Conservation (phyloP, 2,329 filamentous ascomycete species). For the Fusarium humuli region DNA sequence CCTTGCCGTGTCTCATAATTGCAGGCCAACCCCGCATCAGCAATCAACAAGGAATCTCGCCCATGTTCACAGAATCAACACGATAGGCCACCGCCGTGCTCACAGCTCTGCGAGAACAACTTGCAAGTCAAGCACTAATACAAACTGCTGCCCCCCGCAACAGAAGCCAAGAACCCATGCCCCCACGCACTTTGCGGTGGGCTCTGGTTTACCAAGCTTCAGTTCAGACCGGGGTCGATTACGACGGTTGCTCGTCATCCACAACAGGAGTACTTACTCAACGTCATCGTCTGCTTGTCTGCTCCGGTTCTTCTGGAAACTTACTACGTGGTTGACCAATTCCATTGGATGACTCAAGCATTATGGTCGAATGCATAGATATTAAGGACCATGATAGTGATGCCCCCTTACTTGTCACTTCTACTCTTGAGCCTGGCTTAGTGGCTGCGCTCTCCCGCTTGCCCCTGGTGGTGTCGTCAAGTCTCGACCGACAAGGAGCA, state of each 20-base stretch:
- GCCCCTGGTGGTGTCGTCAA: not conserved
- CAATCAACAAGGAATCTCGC: conserved; percentile 16
- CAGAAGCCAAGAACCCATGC: conserved; percentile 2
- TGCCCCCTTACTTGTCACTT: conserved; percentile 1
- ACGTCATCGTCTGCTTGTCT: conserved; percentile 22
- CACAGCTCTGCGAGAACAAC: not conserved
- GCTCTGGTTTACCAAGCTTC: not conserved
- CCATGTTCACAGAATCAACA: conserved; percentile 8
- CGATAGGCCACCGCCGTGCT: not conserved
- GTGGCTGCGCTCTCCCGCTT: not conserved
- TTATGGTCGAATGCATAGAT: not conserved
- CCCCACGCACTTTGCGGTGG: conserved; percentile 23
- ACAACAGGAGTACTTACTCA: not conserved
- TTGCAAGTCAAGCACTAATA: not conserved
- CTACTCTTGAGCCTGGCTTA: not conserved
- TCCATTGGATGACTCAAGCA: conserved; percentile 1
- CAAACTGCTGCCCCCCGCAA: not conserved
- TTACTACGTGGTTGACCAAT: not conserved
- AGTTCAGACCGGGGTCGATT: conserved; percentile 4
- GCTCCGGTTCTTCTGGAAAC: conserved; percentile 17
- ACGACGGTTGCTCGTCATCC: conserved; percentile 7
- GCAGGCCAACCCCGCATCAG: conserved; percentile 35
- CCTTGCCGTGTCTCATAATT: conserved; percentile 28
- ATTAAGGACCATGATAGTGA: not conserved
- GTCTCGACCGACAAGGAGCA: not conserved